Evolutionary conservation across 306 rosid species (phyloP).

Genomic region (Potentilla sterilis): DNA sequence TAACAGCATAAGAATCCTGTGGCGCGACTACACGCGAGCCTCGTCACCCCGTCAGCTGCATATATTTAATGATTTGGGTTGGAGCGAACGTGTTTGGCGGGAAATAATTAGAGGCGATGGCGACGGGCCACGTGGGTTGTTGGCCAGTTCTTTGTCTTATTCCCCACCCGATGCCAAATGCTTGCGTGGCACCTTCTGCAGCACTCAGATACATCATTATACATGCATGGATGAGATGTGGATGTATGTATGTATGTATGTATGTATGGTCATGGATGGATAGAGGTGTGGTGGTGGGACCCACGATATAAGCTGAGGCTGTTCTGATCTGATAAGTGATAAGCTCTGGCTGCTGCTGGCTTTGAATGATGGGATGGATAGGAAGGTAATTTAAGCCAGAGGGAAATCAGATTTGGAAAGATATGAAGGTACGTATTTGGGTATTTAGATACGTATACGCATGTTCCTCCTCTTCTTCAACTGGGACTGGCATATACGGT

Average conservation of each 20-base stretch:
- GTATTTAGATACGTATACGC: too few species aligned
- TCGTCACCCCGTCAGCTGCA: too few species aligned
- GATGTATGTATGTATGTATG: neutral
- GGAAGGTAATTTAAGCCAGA: too few species aligned
- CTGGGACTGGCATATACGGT: too few species aligned
- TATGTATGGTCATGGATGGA: neutral
- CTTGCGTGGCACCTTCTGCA: slow-evolving; percentile 17
- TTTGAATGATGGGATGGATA: too few species aligned
- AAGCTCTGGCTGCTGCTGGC: neutral
- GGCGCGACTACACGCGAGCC: neutral
- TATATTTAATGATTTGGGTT: too few species aligned
- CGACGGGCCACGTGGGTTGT: slow-evolving; percentile 77
- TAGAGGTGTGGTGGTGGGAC: neutral
- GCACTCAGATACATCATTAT: too few species aligned
- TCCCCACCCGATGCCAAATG: slow-evolving; percentile 12
- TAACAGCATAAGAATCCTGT: neutral
- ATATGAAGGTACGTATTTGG: too few species aligned
- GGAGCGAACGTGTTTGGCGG: neutral
- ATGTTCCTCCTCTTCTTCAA: too few species aligned
- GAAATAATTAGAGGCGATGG: slow-evolving; percentile 37
- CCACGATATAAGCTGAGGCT: neutral
- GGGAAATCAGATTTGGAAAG: too few species aligned
- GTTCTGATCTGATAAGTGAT: neutral
- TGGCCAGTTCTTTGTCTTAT: slow-evolving; percentile 55
- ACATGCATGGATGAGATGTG: too few species aligned